Conservation (phyloP, 805 yeast species). For the Scheffersomyces spartinae region DNA sequence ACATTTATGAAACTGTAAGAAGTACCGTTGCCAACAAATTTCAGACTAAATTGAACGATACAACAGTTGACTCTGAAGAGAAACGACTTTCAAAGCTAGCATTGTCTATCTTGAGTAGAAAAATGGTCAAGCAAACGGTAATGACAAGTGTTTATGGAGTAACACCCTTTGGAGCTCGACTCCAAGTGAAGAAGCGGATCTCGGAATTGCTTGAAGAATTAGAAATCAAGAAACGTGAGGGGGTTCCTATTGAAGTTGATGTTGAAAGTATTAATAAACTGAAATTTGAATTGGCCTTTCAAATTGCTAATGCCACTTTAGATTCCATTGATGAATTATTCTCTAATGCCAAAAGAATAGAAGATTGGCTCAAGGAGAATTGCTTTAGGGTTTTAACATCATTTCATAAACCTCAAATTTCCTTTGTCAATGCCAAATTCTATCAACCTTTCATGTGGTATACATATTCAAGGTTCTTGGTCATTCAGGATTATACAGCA, state of each 20-base stretch:
- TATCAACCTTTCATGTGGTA: conserved; percentile 32
- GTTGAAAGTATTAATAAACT: neutral
- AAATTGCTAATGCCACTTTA: conserved; percentile 12
- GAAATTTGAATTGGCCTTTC: too few species aligned
- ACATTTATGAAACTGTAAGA: conserved; percentile 17
- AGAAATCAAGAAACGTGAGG: conserved; percentile 2
- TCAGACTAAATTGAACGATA: conserved; percentile 2
- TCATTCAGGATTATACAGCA: conserved; percentile 23
- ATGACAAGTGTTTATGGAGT: conserved; percentile 38
- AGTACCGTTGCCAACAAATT: conserved; percentile 11
- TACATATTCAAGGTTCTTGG: conserved; percentile 27
- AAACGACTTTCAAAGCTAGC: conserved; percentile 8
- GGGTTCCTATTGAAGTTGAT: conserved; percentile 1
- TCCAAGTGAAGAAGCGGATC: conserved; percentile 17
- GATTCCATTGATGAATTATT: conserved; percentile 19
- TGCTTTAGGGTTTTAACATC: conserved; percentile 18
- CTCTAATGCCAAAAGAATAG: conserved; percentile 19
- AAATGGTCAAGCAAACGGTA: conserved; percentile 28
- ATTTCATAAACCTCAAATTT: too few species aligned
- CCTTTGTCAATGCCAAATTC: conserved; percentile 7
- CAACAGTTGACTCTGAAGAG: conserved; percentile 1
- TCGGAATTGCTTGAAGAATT: conserved; percentile 11
- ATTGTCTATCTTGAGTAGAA: conserved; percentile 13
- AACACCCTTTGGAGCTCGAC: conserved; percentile 22
- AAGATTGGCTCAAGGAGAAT: conserved; percentile 23